These are phyloP conservation scores for Hippophae tibetana DNA, from an alignment of 306 rosid species.

Conservation along the genomic window DNA sequence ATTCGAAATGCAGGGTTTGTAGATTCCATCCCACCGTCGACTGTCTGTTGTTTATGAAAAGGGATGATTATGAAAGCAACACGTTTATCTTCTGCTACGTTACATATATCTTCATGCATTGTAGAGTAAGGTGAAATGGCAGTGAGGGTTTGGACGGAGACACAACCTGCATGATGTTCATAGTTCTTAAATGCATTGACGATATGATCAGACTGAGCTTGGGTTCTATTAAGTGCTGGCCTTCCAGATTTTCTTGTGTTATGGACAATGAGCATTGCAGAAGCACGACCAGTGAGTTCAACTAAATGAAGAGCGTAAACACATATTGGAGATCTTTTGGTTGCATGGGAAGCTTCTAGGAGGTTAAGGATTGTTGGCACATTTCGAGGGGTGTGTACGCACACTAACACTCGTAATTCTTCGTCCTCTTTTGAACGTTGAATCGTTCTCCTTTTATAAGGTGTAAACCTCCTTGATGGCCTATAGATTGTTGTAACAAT, in stretches of 20 bases:
- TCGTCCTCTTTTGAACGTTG: slow-evolving; percentile 30
- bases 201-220: background rate
- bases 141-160: slow-evolving; percentile 25
- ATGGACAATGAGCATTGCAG: slow-evolving; percentile 41
- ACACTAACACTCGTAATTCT: slow-evolving; percentile 47
- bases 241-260: slow-evolving; percentile 14
- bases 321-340: slow-evolving; percentile 24
- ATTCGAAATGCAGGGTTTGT: slow-evolving; percentile 18
- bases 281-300: slow-evolving; percentile 29
- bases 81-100: slow-evolving; percentile 30
- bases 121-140: slow-evolving; percentile 32
- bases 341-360: slow-evolving; percentile 25
- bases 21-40: slow-evolving; percentile 18
- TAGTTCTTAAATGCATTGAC: slow-evolving; percentile 21
- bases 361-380: slow-evolving; percentile 40
- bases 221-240: background rate
- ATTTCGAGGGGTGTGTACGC: slow-evolving; percentile 47
- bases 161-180: slow-evolving; percentile 3
- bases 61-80: slow-evolving; percentile 30
- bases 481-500: slow-evolving; percentile 38
- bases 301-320: slow-evolving; percentile 34
- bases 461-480: slow-evolving; percentile 48
- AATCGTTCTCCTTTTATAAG: slow-evolving; percentile 54
- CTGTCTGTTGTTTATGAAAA: slow-evolving; percentile 16
- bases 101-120: slow-evolving; percentile 38